Percentiles rank a stretch among this genome's conserved stretches.
Evolutionary conservation across 2,329 filamentous ascomycete genomes (phyloP).

Genomic region (Rosellinia necatrix): DNA sequence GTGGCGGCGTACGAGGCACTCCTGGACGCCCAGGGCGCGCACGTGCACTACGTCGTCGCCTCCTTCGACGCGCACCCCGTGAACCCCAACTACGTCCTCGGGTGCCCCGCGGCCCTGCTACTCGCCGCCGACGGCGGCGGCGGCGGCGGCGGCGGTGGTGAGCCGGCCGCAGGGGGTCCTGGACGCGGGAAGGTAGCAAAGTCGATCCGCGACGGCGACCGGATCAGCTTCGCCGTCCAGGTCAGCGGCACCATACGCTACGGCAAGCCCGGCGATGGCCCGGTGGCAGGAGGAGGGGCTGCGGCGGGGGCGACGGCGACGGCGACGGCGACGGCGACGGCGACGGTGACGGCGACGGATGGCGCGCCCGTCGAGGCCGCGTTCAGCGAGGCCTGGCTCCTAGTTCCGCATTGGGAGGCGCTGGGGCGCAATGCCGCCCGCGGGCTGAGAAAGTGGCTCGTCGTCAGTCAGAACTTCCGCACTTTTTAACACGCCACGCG

Average conservation of each 20-base stretch:
- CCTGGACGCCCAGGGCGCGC: slow-evolving; percentile 61
- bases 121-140: neutral
- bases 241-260: slow-evolving; percentile 50
- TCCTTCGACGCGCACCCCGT: slow-evolving; percentile 78
- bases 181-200: slow-evolving; percentile 28
- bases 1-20: slow-evolving; percentile 70
- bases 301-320: neutral
- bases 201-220: slow-evolving; percentile 51
- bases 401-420: slow-evolving; percentile 75
- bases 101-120: slow-evolving; percentile 53
- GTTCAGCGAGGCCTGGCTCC: slow-evolving; percentile 80
- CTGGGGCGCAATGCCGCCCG: slow-evolving; percentile 58
- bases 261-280: slow-evolving; percentile 43
- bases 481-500: slow-evolving; percentile 45
- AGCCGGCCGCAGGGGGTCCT: too few species aligned
- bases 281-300: neutral
- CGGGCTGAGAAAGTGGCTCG: slow-evolving; percentile 63
- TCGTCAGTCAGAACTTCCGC: slow-evolving; percentile 75
- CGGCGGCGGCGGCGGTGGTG: too few species aligned
- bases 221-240: slow-evolving; percentile 73
- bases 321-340: neutral
- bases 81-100: slow-evolving; percentile 67
- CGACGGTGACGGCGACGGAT: slow-evolving; percentile 51
- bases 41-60: slow-evolving; percentile 71
- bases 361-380: slow-evolving; percentile 54